These are phyloP conservation scores for Rhodamnia argentea DNA, from an alignment of 345 rosid genomes.

Conservation along the genomic window DNA sequence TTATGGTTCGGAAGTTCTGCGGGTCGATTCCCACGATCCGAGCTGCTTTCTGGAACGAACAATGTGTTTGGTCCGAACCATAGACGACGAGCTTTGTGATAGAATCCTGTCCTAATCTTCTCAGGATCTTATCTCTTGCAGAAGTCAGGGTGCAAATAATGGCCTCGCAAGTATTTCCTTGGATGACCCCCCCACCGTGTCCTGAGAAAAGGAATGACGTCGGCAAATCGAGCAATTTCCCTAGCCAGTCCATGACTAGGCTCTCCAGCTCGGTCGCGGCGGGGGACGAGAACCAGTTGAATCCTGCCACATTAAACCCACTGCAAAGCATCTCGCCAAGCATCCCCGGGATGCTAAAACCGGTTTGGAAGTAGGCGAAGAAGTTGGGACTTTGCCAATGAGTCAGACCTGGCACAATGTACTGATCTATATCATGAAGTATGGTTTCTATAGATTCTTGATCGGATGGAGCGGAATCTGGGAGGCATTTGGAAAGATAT, in stretches of 20 bases:
- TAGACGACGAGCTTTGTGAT: constrained; percentile 22
- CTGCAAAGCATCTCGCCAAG: constrained; percentile 20
- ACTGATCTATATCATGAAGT: constrained; percentile 5
- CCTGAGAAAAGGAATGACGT: constrained; percentile 28
- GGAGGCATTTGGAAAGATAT: constrained; percentile 18
- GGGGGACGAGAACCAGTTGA: constrained; percentile 33
- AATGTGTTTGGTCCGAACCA: constrained; percentile 31
- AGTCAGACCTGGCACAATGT: constrained; percentile 35
- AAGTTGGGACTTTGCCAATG: constrained; percentile 38
- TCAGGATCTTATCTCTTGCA: constrained; percentile 20
- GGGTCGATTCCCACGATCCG: constrained; percentile 34
- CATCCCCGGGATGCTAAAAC: constrained; percentile 13
- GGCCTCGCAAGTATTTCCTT: constrained; percentile 25
- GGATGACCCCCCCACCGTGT: constrained; percentile 25
- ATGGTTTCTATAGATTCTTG: constrained; percentile 17
- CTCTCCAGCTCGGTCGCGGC: constrained; percentile 33
- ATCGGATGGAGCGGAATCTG: constrained; percentile 10
- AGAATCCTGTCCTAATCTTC: background rate
- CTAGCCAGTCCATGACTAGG: constrained; percentile 33
- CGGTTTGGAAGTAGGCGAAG: constrained; percentile 18
- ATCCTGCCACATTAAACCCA: constrained; percentile 27
- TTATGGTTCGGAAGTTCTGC: constrained; percentile 21
- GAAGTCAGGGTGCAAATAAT: constrained; percentile 21
- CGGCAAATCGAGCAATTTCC: constrained; percentile 21
- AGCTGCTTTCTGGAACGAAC: constrained; percentile 18